Conservation (phyloP, 2,329 filamentous ascomycete species). For the Diplodia intermedia region DNA sequence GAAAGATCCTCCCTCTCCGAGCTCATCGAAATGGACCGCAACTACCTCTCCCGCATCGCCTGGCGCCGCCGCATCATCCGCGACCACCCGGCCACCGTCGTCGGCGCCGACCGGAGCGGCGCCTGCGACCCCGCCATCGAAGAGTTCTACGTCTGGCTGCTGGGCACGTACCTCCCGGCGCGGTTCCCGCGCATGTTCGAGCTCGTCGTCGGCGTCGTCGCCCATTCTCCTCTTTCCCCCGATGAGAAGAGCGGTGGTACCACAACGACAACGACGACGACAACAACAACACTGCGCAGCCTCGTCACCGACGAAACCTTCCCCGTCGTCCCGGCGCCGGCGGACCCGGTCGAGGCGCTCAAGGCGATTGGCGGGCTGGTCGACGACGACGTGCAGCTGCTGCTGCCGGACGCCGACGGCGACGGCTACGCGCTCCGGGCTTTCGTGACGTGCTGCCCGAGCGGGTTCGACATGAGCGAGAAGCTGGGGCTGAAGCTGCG, state of each 20-base stretch:
- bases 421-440: neutral
- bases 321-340: neutral
- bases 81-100: neutral
- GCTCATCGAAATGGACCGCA: neutral
- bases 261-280: too few species aligned
- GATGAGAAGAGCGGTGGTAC: too few species aligned
- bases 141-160: slow-evolving; percentile 65
- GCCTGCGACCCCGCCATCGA: slow-evolving; percentile 50
- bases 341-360: neutral
- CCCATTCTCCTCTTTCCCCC: too few species aligned
- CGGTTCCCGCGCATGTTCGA: slow-evolving; percentile 60
- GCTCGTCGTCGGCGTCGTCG: too few species aligned
- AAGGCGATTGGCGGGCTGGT: neutral
- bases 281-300: neutral
- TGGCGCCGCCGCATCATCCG: neutral
- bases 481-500: neutral
- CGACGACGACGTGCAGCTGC: neutral
- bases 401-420: neutral
- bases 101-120: neutral
- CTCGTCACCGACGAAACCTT: neutral
- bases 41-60: neutral
- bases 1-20: neutral
- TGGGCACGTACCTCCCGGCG: slow-evolving; percentile 61
- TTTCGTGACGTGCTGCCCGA: neutral
- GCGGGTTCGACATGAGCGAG: neutral